A percentile compares a stretch with the other conserved stretches of the same genome.
These are phyloP conservation scores for Zygoascus bituminiphila DNA, from an alignment of 805 yeast species.

Conservation along the genomic window DNA sequence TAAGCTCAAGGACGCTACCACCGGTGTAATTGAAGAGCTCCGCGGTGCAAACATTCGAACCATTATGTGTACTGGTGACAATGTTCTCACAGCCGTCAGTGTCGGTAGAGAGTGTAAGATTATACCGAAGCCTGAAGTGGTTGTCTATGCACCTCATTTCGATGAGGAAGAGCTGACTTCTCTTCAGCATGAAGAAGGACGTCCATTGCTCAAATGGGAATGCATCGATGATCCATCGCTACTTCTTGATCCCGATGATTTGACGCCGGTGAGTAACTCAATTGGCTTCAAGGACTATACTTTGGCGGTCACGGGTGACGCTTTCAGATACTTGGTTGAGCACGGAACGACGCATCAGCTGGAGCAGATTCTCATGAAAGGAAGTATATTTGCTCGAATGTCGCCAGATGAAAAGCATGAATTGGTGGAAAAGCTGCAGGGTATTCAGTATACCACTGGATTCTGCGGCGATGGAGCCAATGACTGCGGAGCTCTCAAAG, in stretches of 20 bases:
- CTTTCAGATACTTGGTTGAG: constrained; percentile 67
- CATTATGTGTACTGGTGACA: constrained; percentile 97
- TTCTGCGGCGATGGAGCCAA: constrained; percentile 99
- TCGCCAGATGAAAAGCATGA: constrained; percentile 99
- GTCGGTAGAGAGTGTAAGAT: constrained; percentile 82
- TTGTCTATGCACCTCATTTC: constrained; percentile 57
- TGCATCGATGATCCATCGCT: constrained; percentile 37
- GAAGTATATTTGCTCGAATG: constrained; percentile 89
- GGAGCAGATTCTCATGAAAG: constrained; percentile 56
- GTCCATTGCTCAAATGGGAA: constrained; percentile 28
- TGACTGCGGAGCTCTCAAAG: constrained; percentile 96
- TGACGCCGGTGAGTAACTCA: constrained; percentile 29
- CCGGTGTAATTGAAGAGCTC: constrained; percentile 49
- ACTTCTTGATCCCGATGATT: constrained; percentile 55
- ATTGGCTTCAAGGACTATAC: constrained; percentile 42
- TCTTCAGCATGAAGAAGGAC: background rate
- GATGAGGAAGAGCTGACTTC: constrained; percentile 34
- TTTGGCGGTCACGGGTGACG: constrained; percentile 88
- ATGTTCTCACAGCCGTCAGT: constrained; percentile 86
- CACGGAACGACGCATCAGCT: constrained; percentile 36
- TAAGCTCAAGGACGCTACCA: constrained; percentile 67
- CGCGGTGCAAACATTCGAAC: constrained; percentile 68
- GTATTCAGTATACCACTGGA: constrained; percentile 83
- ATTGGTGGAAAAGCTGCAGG: constrained; percentile 77
- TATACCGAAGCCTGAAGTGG: constrained; percentile 35